Evolutionary conservation across 2,329 filamentous ascomycete species (phyloP).

Genomic region (Canariomyces notabilis): DNA sequence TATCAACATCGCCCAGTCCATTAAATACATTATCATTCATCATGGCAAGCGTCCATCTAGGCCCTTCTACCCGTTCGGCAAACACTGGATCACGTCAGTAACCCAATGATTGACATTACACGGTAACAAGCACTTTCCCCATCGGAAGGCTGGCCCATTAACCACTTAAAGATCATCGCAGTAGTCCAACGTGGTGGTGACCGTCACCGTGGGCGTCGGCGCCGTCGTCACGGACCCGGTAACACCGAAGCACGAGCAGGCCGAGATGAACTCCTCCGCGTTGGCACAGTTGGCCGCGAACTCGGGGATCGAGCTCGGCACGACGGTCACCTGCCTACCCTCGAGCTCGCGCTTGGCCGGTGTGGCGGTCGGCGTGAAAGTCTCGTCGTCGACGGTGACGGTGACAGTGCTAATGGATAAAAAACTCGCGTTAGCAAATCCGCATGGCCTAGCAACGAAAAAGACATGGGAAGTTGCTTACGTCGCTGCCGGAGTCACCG

Average conservation of each 20-base stretch:
- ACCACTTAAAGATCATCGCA: slow-evolving; percentile 33
- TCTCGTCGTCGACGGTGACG: slow-evolving; percentile 30
- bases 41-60: no score
- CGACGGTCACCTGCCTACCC: slow-evolving; percentile 30
- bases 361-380: slow-evolving; percentile 15
- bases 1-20: no score
- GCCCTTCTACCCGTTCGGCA: no score
- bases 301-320: slow-evolving; percentile 33
- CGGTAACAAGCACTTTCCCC: not conserved
- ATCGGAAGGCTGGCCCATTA: not conserved
- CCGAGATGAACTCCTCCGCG: slow-evolving; percentile 35
- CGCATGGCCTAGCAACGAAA: no score
- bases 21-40: no score
- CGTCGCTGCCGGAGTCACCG: slow-evolving; percentile 37
- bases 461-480: no score
- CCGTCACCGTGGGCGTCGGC: slow-evolving; percentile 35
- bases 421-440: no score
- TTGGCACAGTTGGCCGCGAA: slow-evolving; percentile 38
- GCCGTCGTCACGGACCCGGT: slow-evolving; percentile 36
- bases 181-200: slow-evolving; percentile 38
- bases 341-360: slow-evolving; percentile 28
- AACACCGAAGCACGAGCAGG: slow-evolving; percentile 43
- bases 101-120: not conserved
- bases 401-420: slow-evolving; percentile 34
- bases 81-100: no score